Conservation (phyloP, 345 rosid species). For the Ceriops zippeliana region DNA sequence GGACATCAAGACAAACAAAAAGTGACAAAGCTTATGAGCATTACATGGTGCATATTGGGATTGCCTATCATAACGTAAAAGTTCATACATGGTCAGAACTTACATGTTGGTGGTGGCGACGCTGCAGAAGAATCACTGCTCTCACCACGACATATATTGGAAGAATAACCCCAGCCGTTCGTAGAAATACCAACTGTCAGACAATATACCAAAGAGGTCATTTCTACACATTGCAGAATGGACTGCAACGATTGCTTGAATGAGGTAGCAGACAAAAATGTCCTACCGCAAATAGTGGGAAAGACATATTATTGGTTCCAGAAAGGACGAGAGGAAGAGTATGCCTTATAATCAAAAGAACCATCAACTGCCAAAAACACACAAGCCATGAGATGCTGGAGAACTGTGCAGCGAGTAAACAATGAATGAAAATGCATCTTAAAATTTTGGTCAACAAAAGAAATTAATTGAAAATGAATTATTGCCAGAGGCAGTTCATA, state of each 20-base stretch:
- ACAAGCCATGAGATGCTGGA: neutral
- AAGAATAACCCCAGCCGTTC: conserved; percentile 58
- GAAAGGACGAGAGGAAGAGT: conserved; percentile 61
- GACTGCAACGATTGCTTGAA: neutral
- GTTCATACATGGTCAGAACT: conserved; percentile 1
- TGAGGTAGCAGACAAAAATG: neutral
- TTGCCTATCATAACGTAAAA: neutral
- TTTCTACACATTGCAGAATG: neutral
- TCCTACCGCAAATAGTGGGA: conserved; percentile 56
- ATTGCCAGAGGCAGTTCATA: too few species aligned
- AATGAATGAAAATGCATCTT: neutral
- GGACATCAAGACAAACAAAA: neutral
- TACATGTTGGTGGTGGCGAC: conserved; percentile 43
- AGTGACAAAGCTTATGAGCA: neutral
- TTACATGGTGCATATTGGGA: neutral
- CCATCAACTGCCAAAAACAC: conserved; percentile 58
- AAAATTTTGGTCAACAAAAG: neutral
- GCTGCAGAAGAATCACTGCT: conserved; percentile 46
- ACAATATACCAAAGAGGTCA: conserved; percentile 3
- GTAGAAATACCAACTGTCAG: conserved; percentile 52
- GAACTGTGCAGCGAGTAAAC: conserved; percentile 2
- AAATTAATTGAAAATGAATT: too few species aligned
- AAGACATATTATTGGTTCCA: conserved; percentile 40
- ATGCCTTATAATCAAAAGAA: conserved; percentile 72
- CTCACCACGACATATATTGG: conserved; percentile 61